Conservation (phyloP, 371 early-diverging fungal species). For the Blakeslea trispora region DNA sequence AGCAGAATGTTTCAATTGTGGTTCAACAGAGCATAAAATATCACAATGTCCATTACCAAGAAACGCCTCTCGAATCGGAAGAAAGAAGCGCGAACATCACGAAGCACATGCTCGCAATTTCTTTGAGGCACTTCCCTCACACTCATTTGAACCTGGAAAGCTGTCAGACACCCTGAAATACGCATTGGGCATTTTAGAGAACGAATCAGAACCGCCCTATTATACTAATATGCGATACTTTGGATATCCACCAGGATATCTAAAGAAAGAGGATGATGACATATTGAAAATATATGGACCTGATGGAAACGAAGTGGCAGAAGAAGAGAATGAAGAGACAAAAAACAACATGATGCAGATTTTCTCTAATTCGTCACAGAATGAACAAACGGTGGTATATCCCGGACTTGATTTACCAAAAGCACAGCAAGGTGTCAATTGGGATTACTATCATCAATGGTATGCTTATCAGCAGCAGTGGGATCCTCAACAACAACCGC, state of each 20-base stretch:
- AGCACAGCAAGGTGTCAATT: background rate
- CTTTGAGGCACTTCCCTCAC: too few species aligned
- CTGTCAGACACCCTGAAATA: conserved; percentile 17
- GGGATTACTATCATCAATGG: too few species aligned
- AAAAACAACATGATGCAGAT: too few species aligned
- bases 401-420: background rate
- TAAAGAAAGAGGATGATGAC: background rate
- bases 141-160: conserved; percentile 14
- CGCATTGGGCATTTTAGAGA: conserved; percentile 17
- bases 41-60: conserved; percentile 8
- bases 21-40: conserved; percentile 14
- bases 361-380: background rate
- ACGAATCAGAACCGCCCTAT: conserved; percentile 20
- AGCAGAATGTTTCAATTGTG: conserved; percentile 26
- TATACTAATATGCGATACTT: conserved; percentile 20
- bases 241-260: conserved; percentile 33
- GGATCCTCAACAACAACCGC: background rate
- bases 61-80: background rate
- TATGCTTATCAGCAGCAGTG: background rate
- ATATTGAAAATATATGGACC: background rate
- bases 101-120: too few species aligned
- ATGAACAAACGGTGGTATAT: background rate
- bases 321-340: background rate
- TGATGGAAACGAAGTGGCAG: background rate
- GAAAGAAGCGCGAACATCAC: background rate